These are phyloP conservation scores for Penicillium expansum DNA, from an alignment of 2,329 filamentous ascomycete species.

Conservation along the genomic window DNA sequence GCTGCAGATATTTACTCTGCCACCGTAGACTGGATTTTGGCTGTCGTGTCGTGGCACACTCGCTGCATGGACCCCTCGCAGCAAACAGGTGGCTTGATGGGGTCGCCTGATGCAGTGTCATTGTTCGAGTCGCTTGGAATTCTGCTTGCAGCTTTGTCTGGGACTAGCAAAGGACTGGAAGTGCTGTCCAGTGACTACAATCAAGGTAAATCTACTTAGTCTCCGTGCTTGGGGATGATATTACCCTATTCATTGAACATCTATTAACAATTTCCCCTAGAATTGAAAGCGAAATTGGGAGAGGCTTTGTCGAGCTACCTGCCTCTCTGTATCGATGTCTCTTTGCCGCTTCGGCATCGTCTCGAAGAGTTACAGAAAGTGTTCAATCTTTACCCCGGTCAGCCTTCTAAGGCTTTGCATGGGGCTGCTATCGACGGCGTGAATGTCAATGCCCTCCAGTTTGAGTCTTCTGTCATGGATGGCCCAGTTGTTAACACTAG, in stretches of 20 bases:
- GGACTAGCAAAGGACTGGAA: slow-evolving; percentile 37
- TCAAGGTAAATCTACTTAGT: slow-evolving; percentile 29
- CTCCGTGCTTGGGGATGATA: background rate
- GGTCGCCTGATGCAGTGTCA: slow-evolving; percentile 38
- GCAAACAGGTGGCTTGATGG: slow-evolving; percentile 32
- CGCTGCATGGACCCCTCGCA: slow-evolving; percentile 25
- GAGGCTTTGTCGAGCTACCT: slow-evolving; percentile 41
- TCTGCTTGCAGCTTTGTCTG: slow-evolving; percentile 39
- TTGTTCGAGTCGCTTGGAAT: slow-evolving; percentile 45
- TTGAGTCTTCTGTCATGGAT: slow-evolving; percentile 58
- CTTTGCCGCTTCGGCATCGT: slow-evolving; percentile 39
- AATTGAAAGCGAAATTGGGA: slow-evolving; percentile 38
- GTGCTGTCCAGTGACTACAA: slow-evolving; percentile 34
- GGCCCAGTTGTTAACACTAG: slow-evolving; percentile 71
- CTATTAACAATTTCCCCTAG: slow-evolving; percentile 21
- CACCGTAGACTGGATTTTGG: slow-evolving; percentile 40
- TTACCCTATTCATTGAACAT: background rate
- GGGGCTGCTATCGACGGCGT: slow-evolving; percentile 44
- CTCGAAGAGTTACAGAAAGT: slow-evolving; percentile 43
- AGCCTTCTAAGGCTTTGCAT: slow-evolving; percentile 43
- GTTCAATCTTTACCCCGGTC: slow-evolving; percentile 42
- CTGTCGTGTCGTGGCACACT: slow-evolving; percentile 37
- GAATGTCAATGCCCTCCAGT: slow-evolving; percentile 50
- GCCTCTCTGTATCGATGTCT: slow-evolving; percentile 41
- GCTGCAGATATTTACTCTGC: slow-evolving; percentile 34